These are phyloP conservation scores for Galium porrigens DNA, from an alignment of 305 asterid species.

Conservation along the genomic window DNA sequence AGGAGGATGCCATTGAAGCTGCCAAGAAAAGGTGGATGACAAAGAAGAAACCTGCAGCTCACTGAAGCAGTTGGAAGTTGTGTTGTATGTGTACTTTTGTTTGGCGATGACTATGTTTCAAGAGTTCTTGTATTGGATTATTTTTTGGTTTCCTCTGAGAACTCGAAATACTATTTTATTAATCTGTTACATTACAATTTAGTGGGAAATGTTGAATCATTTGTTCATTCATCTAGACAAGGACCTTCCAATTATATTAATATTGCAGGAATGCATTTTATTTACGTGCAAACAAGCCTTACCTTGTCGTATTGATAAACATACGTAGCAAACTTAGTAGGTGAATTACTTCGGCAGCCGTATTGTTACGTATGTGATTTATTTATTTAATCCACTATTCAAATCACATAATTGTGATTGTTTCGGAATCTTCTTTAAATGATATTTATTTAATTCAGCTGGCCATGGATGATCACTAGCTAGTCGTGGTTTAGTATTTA, in stretches of 20 bases:
- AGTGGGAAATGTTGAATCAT: background rate
- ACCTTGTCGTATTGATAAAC: background rate
- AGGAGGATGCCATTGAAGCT: slow-evolving; percentile 43
- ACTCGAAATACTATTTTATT: background rate
- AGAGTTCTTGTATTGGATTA: slow-evolving; percentile 1
- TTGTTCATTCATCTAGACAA: background rate
- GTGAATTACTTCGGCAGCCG: background rate
- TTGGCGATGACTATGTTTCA: background rate
- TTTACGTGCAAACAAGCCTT: background rate
- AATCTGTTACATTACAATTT: background rate
- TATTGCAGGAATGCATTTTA: background rate
- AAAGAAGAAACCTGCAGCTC: slow-evolving; percentile 21
- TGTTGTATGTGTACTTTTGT: background rate
- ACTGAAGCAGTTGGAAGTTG: slow-evolving; percentile 13
- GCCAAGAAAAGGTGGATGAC: slow-evolving; percentile 44
- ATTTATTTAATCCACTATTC: background rate
- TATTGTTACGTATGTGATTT: background rate
- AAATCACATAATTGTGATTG: background rate
- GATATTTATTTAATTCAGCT: too few relatives aligned
- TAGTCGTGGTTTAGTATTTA: background rate
- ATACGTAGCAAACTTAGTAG: background rate
- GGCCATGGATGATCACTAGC: background rate
- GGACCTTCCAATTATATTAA: background rate
- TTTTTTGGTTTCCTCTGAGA: background rate
- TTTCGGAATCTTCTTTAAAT: background rate